Conservation (phyloP, 2,329 filamentous ascomycete species). For the Clonostachys solani region DNA sequence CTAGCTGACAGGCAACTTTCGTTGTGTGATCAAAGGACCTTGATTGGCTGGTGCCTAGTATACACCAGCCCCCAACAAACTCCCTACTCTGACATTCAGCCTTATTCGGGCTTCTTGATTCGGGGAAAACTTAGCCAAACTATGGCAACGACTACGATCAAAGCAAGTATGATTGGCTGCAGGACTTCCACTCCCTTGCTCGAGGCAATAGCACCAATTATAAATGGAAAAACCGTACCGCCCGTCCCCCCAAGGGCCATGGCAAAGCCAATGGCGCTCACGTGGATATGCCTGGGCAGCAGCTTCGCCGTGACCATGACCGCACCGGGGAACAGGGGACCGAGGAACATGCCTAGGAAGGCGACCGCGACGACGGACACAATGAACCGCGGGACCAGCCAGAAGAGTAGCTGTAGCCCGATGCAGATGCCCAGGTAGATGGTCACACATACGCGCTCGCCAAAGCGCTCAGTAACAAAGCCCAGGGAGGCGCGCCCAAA, state of each 20-base stretch:
- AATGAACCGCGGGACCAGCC: constrained; percentile 56
- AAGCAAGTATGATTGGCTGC: constrained; percentile 42
- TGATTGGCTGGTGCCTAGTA: too few species aligned
- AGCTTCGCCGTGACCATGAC: constrained; percentile 69
- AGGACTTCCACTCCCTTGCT: constrained; percentile 41
- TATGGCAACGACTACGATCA: constrained; percentile 27
- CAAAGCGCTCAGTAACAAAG: constrained; percentile 64
- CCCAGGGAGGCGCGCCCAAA: constrained; percentile 62
- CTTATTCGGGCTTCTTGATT: constrained; percentile 17
- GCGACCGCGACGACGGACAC: constrained; percentile 57
- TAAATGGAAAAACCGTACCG: constrained; percentile 57
- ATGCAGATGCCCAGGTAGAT: constrained; percentile 59
- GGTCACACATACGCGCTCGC: constrained; percentile 57
- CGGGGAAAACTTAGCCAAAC: constrained; percentile 30
- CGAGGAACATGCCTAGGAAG: constrained; percentile 70
- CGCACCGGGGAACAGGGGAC: constrained; percentile 68
- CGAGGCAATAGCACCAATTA: constrained; percentile 58
- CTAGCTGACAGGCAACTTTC: too few species aligned
- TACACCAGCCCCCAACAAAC: too few species aligned
- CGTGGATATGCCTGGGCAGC: constrained; percentile 65
- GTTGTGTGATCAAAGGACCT: too few species aligned
- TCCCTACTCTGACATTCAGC: background rate
- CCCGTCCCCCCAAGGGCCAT: constrained; percentile 69
- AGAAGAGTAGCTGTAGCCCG: constrained; percentile 55
- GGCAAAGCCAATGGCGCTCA: constrained; percentile 69